Conservation (phyloP, 306 rosid species). For the Elaeagnus macrophylla region DNA sequence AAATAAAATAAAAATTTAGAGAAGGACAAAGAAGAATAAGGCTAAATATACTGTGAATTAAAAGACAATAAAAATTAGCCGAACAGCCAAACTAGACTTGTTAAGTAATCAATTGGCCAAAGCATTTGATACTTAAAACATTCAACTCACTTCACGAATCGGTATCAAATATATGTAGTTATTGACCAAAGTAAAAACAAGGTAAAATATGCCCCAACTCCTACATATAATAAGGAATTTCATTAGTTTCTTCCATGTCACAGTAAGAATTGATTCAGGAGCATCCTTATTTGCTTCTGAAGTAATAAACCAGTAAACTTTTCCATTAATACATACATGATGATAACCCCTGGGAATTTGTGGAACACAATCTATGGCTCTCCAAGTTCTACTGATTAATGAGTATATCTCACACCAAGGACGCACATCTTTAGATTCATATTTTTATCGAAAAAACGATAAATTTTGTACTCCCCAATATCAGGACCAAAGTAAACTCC, state of each 20-base stretch:
- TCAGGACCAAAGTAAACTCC: constrained; percentile 26
- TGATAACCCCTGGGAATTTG: constrained; percentile 20
- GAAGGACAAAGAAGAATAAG: too few species aligned
- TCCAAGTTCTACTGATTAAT: constrained; percentile 17
- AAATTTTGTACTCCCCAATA: constrained; percentile 17
- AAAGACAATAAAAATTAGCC: too few species aligned
- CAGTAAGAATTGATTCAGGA: constrained; percentile 15
- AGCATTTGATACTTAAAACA: too few species aligned
- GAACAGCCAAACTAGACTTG: too few species aligned
- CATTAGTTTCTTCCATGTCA: constrained; percentile 17
- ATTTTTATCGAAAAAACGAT: constrained; percentile 13
- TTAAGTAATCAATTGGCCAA: too few species aligned
- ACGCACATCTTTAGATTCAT: neutral
- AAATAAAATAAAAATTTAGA: too few species aligned
- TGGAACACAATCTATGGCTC: constrained; percentile 15
- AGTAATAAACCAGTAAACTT: constrained; percentile 25
- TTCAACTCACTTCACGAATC: too few species aligned
- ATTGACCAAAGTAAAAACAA: too few species aligned
- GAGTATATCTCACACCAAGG: constrained; percentile 25
- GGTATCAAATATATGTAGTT: too few species aligned
- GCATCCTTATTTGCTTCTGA: constrained; percentile 6
- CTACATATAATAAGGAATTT: too few species aligned
- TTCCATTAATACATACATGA: constrained; percentile 13
- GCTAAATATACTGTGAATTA: too few species aligned
- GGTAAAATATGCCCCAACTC: too few species aligned